Evolutionary conservation across 2,329 filamentous ascomycete species (phyloP), one percentile per base, ranked within the genome.

Genomic region (Xylaria sp.): DNA sequence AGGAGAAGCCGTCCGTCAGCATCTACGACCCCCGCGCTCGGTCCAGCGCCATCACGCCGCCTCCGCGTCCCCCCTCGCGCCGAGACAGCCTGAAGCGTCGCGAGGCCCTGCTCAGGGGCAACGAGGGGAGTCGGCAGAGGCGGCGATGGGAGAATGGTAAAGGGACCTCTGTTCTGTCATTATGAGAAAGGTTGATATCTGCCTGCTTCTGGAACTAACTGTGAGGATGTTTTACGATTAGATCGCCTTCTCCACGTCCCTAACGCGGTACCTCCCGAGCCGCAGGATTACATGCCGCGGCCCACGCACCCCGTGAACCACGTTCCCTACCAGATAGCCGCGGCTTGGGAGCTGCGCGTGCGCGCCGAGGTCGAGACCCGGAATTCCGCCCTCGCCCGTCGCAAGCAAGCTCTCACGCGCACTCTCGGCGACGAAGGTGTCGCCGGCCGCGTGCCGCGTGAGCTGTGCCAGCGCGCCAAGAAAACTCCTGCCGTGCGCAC

Each of bases 61-160:
- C 81, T 66, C 83, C 80, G 70, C 83, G 82, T 65, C 86, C 82
- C 63, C 83, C 78, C 0, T 85, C 85, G 20, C 80, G 82, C 39
- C 80, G 85, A 78, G 92, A 89, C 71, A 88, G 86, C 74, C 80
- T 85, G 79, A 81, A 82, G 65, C 82, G 88, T 61, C 90, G 94
- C 20, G 94, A 97, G 73, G 88, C 90, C 2, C 78, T 97, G 62
- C 84, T 96, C 39, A 97, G 94, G 83, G 95, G 95, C 66, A 97
- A 97, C 74, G 94, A 98, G 80, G 95, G 95, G 41, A 95, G 90
- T 75, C 88, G 95, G 44, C 90, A 95, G 76, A 87, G 95, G 59
- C 91, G 95, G 75, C 88, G 95, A 65, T 98, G 94, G 94, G 96
- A 99, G 84, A 99, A 98, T 81, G 93, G 94, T 97, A 86, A 66